These are phyloP conservation scores for Podila epicladia DNA, from an alignment of 192 early-diverging fungal species.

Conservation along the genomic window DNA sequence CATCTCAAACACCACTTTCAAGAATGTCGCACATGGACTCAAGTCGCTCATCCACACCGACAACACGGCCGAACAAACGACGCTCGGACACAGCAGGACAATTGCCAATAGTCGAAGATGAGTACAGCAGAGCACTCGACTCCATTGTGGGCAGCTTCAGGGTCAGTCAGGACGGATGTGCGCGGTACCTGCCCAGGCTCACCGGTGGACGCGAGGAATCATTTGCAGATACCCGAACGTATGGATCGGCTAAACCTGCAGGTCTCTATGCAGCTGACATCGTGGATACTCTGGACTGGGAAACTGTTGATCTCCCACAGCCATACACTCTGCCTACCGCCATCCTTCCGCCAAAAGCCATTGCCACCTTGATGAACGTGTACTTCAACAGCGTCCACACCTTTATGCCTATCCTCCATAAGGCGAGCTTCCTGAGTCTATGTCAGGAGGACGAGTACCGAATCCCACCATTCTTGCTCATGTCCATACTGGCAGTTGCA, in stretches of 20 bases:
- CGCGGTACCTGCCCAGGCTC: conserved; percentile 14
- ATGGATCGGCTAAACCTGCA: background rate
- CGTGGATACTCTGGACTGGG: conserved; percentile 16
- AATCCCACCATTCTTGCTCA: conserved; percentile 57
- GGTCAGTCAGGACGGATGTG: conserved; percentile 17
- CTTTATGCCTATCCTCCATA: conserved; percentile 63
- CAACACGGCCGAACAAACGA: background rate
- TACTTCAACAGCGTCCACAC: conserved; percentile 67
- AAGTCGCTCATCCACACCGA: background rate
- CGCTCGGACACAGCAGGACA: background rate
- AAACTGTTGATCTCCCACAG: conserved; percentile 17
- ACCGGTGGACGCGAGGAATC: conserved; percentile 7
- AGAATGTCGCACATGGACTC: background rate
- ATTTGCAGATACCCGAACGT: conserved; percentile 13
- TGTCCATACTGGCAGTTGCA: conserved; percentile 61
- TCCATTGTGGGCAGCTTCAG: conserved; percentile 15
- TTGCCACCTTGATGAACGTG: conserved; percentile 33
- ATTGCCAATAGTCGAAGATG: conserved; percentile 2
- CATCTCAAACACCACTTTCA: background rate
- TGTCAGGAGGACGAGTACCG: conserved; percentile 42
- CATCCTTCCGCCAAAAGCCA: conserved; percentile 13
- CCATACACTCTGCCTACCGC: conserved; percentile 21
- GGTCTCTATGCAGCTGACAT: conserved; percentile 5
- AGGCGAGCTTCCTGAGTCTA: conserved; percentile 50
- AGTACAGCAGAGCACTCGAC: background rate